Evolutionary conservation across 371 early-diverging fungal species (phyloP), one percentile per base, ranked within the genome.

Genomic region (Apophysomyces sp.): DNA sequence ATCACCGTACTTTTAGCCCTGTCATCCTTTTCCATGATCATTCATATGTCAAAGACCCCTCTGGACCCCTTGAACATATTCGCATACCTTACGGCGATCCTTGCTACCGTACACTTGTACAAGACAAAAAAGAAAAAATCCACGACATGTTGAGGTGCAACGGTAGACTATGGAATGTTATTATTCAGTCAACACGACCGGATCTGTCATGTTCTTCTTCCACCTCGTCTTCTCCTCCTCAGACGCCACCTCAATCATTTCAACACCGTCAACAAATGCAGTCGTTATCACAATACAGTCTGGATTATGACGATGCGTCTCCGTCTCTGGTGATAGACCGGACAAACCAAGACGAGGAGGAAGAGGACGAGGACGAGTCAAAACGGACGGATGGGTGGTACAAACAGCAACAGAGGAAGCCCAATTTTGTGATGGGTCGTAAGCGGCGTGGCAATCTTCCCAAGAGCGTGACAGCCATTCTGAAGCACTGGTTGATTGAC

Each of bases 401-500:
- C 49, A 21, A 44, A 44, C 49, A 44, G 11, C 49, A 44, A 21
- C 49, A 44, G 27, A 44, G 49, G 21, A 44, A 44, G 24, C 49
- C 49, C 4, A 44, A 44, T 44, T 44, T 44, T 16, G 49, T 60
- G 13, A 27, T 39, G 24, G 32, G 53, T 3, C 57, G 44, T n/a
- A 75, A 72, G 61, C 62, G 73, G n/a, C 71, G 85, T 8, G 83
- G 83, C 27, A 85, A 85, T 55, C 69, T 82, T 12, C 83, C 82
- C 29, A 82, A 81, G 34, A 58, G 73, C 0, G 82, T 85, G 18
- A 84, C 86, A 21, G 76, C 80, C 11, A 69, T 78, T 18, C 66
- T 91, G 29, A 86, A 86, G 62, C 66, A 73, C 13, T 92, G 92
- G 91, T 67, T 92, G 30, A 72, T 84, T 63, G 81, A 86, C 44